Base-by-base conservation (phyloP, 1,284 basidiomycete species). In the Sporisorium reilianum region DNA sequence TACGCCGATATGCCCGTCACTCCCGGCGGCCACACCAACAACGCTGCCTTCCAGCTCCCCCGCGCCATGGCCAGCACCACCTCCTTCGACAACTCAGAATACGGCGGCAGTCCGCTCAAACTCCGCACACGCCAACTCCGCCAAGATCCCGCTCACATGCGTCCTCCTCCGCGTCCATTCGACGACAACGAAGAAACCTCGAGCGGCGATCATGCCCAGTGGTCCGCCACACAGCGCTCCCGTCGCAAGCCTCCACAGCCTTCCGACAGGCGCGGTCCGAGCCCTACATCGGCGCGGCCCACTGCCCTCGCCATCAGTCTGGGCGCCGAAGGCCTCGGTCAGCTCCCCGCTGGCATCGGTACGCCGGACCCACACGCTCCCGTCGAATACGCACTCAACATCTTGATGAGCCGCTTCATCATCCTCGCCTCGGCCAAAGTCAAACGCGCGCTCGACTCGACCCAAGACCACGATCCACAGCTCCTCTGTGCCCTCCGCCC, bases 401-500 rank as follows among this genome's bases (percentile, higher is more conserved):
- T 82, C 25, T 75, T 83, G 11, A 74, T 80, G 59, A 75, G 67
- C 28, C 77, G 81, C 1, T 83, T 80, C 64, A 60, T 77, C 55
- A 70, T 72, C 1, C 49, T 80, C 7, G 70, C 81, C 3, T 57
- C 58, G 10, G 64, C 70, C 20, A 79, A 78, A 40, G 55, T 79
- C 38, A 56, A 66, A n/a, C 60, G 71, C 8, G 71, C 77, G n/a
- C 60, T 81, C 23, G 71, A 71, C 9, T 58, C 66, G 12, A 40
- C 55, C 4, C 61, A 65, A 20, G 81, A 80, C 46, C 32, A 51
- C 14, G 72, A 82, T 32, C 75, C 77, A 20, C 45, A 55, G 36
- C 53, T 65, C 26, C 53, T 73, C 41, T 56, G 52, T 30, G 54
- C 69, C 23, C 89, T 96, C 78, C 93, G 91, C 32, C 87, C 89